Evolutionary conservation across 805 yeast species (phyloP).

Genomic region (Cyberlindnera suaveolens): DNA sequence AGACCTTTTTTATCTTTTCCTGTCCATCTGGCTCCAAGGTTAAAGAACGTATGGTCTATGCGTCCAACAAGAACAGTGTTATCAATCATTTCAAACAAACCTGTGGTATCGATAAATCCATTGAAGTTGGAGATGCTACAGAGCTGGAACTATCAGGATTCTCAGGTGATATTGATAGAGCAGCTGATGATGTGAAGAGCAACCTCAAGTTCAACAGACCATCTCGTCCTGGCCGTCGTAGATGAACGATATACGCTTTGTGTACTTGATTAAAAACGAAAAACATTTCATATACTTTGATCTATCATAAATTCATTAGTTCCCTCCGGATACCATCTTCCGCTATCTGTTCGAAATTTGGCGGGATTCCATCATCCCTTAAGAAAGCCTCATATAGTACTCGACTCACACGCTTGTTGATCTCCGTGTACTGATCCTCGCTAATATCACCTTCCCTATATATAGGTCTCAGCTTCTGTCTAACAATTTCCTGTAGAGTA

Average conservation of each 20-base stretch:
- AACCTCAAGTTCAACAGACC: constrained; percentile 50
- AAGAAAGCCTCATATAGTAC: constrained; percentile 39
- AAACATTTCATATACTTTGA: not conserved
- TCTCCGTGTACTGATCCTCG: constrained; percentile 43
- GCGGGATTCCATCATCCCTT: constrained; percentile 3
- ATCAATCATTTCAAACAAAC: constrained; percentile 40
- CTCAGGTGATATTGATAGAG: constrained; percentile 17
- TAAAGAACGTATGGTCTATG: constrained; percentile 88
- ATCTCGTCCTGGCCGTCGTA: constrained; percentile 61
- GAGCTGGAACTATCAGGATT: constrained; percentile 57
- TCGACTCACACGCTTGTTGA: constrained; percentile 61
- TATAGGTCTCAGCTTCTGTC: constrained; percentile 44
- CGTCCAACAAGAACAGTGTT: constrained; percentile 67
- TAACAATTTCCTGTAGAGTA: constrained; percentile 50
- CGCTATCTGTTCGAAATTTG: constrained; percentile 17
- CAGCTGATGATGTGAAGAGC: constrained; percentile 6
- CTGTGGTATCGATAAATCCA: constrained; percentile 30
- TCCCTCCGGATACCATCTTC: constrained; percentile 8
- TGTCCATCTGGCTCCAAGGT: constrained; percentile 91
- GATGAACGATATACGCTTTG: constrained; percentile 1
- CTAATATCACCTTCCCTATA: constrained; percentile 32
- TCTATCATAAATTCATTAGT: constrained; percentile 5
- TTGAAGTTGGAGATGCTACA: constrained; percentile 69
- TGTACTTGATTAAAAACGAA: too few relatives aligned
- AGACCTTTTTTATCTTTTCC: constrained; percentile 62